Evolutionary conservation across 1,284 basidiomycete genomes (phyloP).

Genomic region (Moesziomyces sp.): DNA sequence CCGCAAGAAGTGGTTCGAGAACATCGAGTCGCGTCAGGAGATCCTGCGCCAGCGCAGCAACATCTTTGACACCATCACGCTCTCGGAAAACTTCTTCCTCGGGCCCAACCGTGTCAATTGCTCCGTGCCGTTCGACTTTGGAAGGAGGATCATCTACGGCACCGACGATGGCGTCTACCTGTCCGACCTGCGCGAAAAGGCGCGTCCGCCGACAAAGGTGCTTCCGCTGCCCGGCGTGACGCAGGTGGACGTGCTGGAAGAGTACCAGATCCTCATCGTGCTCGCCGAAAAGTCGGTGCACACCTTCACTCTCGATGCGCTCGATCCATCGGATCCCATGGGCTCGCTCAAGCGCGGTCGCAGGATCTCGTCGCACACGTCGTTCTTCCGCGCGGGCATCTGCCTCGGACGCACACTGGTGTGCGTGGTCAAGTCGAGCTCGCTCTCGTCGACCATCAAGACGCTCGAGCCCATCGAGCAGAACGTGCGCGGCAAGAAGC

Average conservation of each 20-base stretch:
- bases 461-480: slow-evolving; percentile 95
- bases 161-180: slow-evolving; percentile 97
- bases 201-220: slow-evolving; percentile 82
- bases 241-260: slow-evolving; percentile 96
- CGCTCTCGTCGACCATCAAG: slow-evolving; percentile 96
- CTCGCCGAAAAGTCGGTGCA: slow-evolving; percentile 89
- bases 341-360: slow-evolving; percentile 92
- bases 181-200: slow-evolving; percentile 81
- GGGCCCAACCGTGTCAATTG: slow-evolving; percentile 84
- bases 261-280: slow-evolving; percentile 93
- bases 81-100: slow-evolving; percentile 88
- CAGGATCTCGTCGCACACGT: slow-evolving; percentile 93
- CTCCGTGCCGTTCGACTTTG: slow-evolving; percentile 89
- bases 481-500: slow-evolving; percentile 81
- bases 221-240: slow-evolving; percentile 87
- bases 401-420: slow-evolving; percentile 94
- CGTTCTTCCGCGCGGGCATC: slow-evolving; percentile 96
- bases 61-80: slow-evolving; percentile 85
- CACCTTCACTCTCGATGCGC: slow-evolving; percentile 92
- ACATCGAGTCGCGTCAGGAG: slow-evolving; percentile 89
- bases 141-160: slow-evolving; percentile 90
- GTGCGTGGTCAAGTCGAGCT: slow-evolving; percentile 95
- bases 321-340: slow-evolving; percentile 89
- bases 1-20: slow-evolving; percentile 94
- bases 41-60: slow-evolving; percentile 82